These are phyloP conservation scores for Astraeus odoratus DNA, from an alignment of 768 basidiomycete species.

Conservation along the genomic window DNA sequence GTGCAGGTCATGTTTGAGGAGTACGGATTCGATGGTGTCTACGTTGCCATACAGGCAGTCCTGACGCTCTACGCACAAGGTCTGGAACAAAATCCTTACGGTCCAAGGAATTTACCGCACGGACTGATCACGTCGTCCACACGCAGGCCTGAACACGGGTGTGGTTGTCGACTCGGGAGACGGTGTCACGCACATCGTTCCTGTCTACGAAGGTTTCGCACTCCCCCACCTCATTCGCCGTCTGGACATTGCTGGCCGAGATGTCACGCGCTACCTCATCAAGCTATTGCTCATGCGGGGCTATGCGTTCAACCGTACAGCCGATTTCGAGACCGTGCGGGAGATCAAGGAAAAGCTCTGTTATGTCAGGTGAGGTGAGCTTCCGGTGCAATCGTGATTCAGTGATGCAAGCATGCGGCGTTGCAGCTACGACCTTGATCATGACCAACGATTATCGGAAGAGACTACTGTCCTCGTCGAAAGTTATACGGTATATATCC, in stretches of 20 bases:
- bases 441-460: constrained; percentile 87
- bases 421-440: constrained; percentile 87
- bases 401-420: constrained; percentile 1
- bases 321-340: constrained; percentile 97
- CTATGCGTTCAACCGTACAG: constrained; percentile 99
- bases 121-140: constrained; percentile 1
- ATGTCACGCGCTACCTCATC: constrained; percentile 98
- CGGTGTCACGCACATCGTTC: constrained; percentile 98
- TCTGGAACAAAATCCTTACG: constrained; percentile 31
- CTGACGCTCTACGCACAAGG: constrained; percentile 98
- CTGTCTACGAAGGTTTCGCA: constrained; percentile 95
- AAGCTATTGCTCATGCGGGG: constrained; percentile 99
- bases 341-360: constrained; percentile 99
- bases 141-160: constrained; percentile 87
- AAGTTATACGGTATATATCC: constrained; percentile 76
- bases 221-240: constrained; percentile 92
- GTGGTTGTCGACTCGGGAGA: constrained; percentile 99
- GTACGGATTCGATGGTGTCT: constrained; percentile 92
- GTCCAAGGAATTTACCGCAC: neutral
- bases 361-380: constrained; percentile 73
- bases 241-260: constrained; percentile 95
- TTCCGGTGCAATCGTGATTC: neutral
- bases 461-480: constrained; percentile 97
- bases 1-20: constrained; percentile 99
- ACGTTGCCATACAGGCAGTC: constrained; percentile 98